These are phyloP conservation scores for Trichoderma arundinaceum DNA, from an alignment of 2,329 filamentous ascomycete species.

Conservation along the genomic window DNA sequence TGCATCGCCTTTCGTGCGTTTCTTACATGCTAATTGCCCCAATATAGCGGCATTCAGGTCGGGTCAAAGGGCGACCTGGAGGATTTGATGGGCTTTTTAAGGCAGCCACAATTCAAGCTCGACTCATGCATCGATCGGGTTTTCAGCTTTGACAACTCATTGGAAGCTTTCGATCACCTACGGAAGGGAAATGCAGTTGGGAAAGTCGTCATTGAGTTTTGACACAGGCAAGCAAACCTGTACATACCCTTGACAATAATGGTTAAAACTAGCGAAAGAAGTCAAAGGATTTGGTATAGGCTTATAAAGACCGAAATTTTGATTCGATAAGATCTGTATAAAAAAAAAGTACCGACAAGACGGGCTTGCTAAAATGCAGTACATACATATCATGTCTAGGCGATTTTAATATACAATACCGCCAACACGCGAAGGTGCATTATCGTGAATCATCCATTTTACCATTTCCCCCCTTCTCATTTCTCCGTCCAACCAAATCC, in stretches of 20 bases:
- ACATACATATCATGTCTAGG: constrained; percentile 17
- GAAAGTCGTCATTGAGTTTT: constrained; percentile 27
- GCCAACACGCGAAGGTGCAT: neutral
- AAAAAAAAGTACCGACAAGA: constrained; percentile 3
- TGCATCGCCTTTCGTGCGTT: neutral
- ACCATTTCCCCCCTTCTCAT: neutral
- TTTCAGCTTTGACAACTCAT: constrained; percentile 20
- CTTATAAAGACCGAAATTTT: too few species aligned
- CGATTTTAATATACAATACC: neutral
- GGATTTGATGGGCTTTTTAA: constrained; percentile 11
- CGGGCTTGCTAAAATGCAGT: constrained; percentile 16
- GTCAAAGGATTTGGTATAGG: neutral
- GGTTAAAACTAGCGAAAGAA: neutral
- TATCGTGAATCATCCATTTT: constrained; percentile 5
- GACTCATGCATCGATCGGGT: constrained; percentile 18
- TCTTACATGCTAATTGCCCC: neutral
- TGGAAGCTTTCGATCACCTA: constrained; percentile 14
- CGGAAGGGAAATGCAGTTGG: neutral
- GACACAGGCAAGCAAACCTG: neutral
- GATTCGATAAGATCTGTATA: too few species aligned
- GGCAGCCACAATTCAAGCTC: neutral
- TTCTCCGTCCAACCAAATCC: neutral
- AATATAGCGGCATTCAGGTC: constrained; percentile 10
- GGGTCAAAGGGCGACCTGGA: constrained; percentile 25
- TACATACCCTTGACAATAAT: too few species aligned